These are phyloP conservation scores for Closterium sp. DNA, from an alignment of 139 green algal genomes.

Conservation along the genomic window DNA sequence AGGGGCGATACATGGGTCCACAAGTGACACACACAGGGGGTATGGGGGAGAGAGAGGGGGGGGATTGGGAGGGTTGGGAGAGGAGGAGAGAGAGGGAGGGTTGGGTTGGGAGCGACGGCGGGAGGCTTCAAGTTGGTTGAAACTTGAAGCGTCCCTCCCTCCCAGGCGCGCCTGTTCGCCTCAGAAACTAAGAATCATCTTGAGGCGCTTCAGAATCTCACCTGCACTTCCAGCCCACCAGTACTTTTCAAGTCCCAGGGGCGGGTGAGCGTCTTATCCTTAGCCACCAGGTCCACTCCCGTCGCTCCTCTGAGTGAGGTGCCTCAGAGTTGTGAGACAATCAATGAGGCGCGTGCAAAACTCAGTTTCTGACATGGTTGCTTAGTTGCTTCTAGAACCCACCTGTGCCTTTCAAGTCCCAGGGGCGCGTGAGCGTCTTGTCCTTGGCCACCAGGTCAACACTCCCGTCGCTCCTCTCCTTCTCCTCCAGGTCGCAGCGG, in stretches of 20 bases:
- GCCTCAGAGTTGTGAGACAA: no score
- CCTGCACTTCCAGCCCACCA: no score
- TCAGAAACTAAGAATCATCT: no score
- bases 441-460: slow-evolving; percentile 22
- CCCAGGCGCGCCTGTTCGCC: slow-evolving; percentile 52
- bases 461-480: background rate
- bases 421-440: slow-evolving; percentile 49
- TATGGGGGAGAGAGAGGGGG: background rate
- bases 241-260: background rate
- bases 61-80: background rate
- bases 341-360: no score
- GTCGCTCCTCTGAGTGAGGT: background rate
- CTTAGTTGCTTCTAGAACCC: background rate
- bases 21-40: no score
- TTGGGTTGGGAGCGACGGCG: no score
- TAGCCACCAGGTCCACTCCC: slow-evolving; percentile 9
- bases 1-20: no score
- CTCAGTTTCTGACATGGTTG: no score
- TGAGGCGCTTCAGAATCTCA: no score
- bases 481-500: slow-evolving; percentile 59
- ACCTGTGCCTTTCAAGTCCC: background rate
- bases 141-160: no score
- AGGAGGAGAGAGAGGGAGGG: background rate
- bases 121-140: no score
- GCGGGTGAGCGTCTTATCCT: slow-evolving; percentile 52